Evolutionary conservation across 2,329 filamentous ascomycete species (phyloP), one percentile per base, ranked within the genome.

Genomic region (Epichloe hybrida): DNA sequence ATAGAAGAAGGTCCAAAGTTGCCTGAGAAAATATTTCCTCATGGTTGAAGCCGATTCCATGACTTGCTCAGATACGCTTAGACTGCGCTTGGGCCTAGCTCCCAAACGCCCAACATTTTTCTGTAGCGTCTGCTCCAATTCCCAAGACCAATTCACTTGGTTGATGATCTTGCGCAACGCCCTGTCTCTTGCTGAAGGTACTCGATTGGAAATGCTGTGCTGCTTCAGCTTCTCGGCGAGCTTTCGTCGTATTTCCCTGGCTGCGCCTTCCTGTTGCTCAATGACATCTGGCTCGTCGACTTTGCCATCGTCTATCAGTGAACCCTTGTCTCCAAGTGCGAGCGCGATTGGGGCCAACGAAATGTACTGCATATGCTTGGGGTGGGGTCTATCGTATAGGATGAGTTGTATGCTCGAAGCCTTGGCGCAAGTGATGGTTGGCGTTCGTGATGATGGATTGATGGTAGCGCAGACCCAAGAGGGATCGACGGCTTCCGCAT

Each of bases 121-220:
- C 59, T 95, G 88, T 57, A 98, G 73, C 39, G 95, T 73, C 58
- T 82, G 77, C 55, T 93, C 84, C 52, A 98, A 75, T 66, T 98
- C 94, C 71, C 84, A 89, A 0, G 90, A 88, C 75, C 93, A 98
- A 62, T 98, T 98, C 64, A 97, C 85, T 68, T 97, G 91, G 59
- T 90, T 88, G 57, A 96, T 79, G 52, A 97, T 90, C 51, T 80
- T 81, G 4, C 84, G 77, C 34, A 98, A 72, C 1, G 86, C 84
- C 54, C 81, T 77, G 64, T 98, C 93, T 60, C 95, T 91, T 53
- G 83, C 79, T 1, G 91, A 93, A 2, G 83, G 80, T 3, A 79
- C 71, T 61, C 86, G 86, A 57, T 82, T 82, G 50, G 86, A 73
- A 4, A 98, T 88, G 2, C 86, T 91, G 65, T 98, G 94, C 56